phyloP scores from a whole-genome alignment of 2,329 filamentous ascomycete genomes.

The Nectriaceae sp. region DNA sequence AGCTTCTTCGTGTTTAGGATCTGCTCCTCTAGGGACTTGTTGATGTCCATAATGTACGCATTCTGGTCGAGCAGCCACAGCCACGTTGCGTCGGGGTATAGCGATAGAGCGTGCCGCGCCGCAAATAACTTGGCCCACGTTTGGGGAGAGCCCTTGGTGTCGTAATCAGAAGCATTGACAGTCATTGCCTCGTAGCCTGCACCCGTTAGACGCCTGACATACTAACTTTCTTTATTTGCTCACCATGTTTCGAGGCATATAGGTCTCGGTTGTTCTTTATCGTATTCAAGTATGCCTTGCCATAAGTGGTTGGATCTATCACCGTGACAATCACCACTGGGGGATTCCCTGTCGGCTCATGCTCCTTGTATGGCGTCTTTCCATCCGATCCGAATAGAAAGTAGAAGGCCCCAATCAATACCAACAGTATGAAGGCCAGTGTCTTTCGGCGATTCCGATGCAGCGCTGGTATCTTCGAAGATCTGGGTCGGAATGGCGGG shows the following conservation, averaged over 20 bases:
- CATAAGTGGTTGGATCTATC: constrained; percentile 67
- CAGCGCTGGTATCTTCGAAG: constrained; percentile 53
- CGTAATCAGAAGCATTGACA: constrained; percentile 74
- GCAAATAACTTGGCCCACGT: constrained; percentile 83
- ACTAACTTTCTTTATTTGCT: constrained; percentile 25
- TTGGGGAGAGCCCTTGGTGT: constrained; percentile 58
- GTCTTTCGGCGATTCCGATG: constrained; percentile 66
- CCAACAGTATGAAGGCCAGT: constrained; percentile 55
- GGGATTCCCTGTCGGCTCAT: constrained; percentile 54
- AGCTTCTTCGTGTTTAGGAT: constrained; percentile 69
- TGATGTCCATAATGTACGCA: constrained; percentile 85
- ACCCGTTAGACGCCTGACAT: constrained; percentile 9
- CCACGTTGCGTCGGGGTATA: constrained; percentile 74
- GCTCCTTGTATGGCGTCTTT: constrained; percentile 34
- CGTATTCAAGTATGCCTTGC: constrained; percentile 67
- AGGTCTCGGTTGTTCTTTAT: constrained; percentile 80
- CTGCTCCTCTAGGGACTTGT: constrained; percentile 67
- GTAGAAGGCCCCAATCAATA: constrained; percentile 61
- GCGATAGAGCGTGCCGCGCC: constrained; percentile 83
- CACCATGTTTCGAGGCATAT: constrained; percentile 88
- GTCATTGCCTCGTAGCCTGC: constrained; percentile 87
- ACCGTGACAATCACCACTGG: constrained; percentile 82
- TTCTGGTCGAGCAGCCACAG: constrained; percentile 88
- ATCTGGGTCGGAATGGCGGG: constrained; percentile 67
- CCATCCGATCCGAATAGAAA: constrained; percentile 49